Evolutionary conservation across 192 early-diverging fungal species (phyloP).

Genomic region (Coemansia sp.): DNA sequence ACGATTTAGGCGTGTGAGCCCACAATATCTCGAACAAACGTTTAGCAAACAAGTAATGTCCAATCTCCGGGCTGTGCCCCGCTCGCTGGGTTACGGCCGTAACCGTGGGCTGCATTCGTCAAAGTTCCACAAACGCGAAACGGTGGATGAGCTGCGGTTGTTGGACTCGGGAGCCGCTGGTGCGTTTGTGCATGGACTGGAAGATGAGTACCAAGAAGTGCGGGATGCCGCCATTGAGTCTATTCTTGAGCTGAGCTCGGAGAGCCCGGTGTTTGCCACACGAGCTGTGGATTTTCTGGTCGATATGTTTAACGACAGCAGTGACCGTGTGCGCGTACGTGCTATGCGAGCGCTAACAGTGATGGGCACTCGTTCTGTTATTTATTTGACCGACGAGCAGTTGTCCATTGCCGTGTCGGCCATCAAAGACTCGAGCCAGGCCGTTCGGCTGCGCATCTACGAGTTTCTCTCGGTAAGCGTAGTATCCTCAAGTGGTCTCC

Average conservation of each 20-base stretch:
- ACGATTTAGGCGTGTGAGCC: constrained; percentile 63
- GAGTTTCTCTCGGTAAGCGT: constrained; percentile 64
- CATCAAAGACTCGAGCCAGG: constrained; percentile 71
- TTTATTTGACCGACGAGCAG: constrained; percentile 72
- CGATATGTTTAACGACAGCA: constrained; percentile 98
- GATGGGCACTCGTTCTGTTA: constrained; percentile 60
- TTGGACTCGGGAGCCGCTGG: constrained; percentile 85
- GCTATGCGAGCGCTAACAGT: constrained; percentile 73
- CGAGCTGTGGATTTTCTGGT: constrained; percentile 81
- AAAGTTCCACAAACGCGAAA: constrained; percentile 48
- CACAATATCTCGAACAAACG: constrained; percentile 63
- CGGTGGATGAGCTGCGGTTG: constrained; percentile 67
- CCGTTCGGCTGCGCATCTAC: constrained; percentile 72
- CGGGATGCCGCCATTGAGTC: constrained; percentile 84
- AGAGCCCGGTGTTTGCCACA: constrained; percentile 67
- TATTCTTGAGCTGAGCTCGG: constrained; percentile 72
- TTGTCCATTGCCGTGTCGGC: constrained; percentile 69
- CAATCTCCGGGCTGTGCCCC: constrained; percentile 49
- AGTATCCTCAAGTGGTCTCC: constrained; percentile 16
- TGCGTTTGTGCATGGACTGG: constrained; percentile 92
- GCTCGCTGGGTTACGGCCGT: constrained; percentile 29
- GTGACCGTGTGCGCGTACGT: constrained; percentile 78
- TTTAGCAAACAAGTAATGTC: constrained; percentile 82
- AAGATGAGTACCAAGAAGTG: constrained; percentile 92
- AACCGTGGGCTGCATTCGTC: constrained; percentile 16